Percentiles rank a stretch among this genome's conserved stretches.
Evolutionary conservation across 345 rosid species (phyloP).

Genomic region (Brassica incana): DNA sequence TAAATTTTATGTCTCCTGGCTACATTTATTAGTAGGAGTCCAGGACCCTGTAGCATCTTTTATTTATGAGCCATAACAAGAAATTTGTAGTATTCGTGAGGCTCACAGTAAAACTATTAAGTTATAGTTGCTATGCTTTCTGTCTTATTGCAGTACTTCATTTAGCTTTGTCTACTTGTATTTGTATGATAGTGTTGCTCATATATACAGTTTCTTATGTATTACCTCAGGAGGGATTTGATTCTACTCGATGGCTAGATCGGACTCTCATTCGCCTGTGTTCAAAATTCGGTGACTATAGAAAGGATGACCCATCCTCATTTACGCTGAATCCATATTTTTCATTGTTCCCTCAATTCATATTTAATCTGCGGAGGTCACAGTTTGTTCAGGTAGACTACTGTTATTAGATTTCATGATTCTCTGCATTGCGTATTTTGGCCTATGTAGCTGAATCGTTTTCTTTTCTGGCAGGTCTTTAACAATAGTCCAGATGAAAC

Average conservation of each 20-base stretch:
- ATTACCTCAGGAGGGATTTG: slow-evolving; percentile 86
- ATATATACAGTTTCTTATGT: slow-evolving; percentile 17
- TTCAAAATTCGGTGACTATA: slow-evolving; percentile 91
- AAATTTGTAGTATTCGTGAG: slow-evolving; percentile 3
- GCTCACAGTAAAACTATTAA: background rate
- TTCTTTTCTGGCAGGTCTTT: slow-evolving; percentile 63
- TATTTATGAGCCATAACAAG: slow-evolving; percentile 2
- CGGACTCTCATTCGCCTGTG: slow-evolving; percentile 91
- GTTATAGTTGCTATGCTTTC: background rate
- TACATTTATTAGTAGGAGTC: background rate
- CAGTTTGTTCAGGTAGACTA: slow-evolving; percentile 91
- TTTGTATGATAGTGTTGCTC: slow-evolving; percentile 7
- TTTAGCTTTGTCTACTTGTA: slow-evolving; percentile 2
- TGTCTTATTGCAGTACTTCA: background rate
- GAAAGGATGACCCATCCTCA: slow-evolving; percentile 96
- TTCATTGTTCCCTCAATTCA: slow-evolving; percentile 97
- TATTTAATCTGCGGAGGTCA: slow-evolving; percentile 95
- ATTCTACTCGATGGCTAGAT: slow-evolving; percentile 98
- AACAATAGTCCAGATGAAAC: slow-evolving; percentile 99
- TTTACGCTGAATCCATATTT: slow-evolving; percentile 85
- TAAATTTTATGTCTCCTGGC: slow-evolving; percentile 3
- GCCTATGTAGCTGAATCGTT: background rate
- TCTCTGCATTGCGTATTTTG: background rate
- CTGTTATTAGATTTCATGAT: slow-evolving; percentile 23
- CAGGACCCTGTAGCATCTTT: slow-evolving; percentile 18